Evolutionary conservation across 1,284 basidiomycete genomes (phyloP).

Genomic region (Vanrija humicola): DNA sequence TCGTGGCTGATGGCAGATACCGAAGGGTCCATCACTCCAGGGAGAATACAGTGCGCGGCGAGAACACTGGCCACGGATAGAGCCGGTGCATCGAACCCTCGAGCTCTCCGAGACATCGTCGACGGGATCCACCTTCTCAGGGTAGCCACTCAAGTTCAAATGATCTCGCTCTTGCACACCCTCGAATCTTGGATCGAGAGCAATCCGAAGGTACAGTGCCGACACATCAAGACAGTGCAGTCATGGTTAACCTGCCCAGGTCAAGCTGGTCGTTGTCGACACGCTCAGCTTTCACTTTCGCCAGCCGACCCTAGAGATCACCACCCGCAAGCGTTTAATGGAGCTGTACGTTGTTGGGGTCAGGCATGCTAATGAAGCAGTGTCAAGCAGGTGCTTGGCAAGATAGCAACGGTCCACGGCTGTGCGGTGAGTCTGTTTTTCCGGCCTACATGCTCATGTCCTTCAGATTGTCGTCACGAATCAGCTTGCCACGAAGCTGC

Average conservation of each 20-base stretch:
- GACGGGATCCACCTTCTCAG: constrained; percentile 43
- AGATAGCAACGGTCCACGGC: constrained; percentile 34
- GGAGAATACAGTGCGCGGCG: constrained; percentile 29
- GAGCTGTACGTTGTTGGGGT: constrained; percentile 33
- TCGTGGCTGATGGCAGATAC: constrained; percentile 31
- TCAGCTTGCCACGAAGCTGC: constrained; percentile 48
- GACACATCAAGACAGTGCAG: no score
- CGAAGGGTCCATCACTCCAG: constrained; percentile 38
- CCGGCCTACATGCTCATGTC: neutral
- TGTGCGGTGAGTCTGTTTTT: constrained; percentile 33
- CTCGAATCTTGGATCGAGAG: constrained; percentile 42
- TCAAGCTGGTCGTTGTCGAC: constrained; percentile 45
- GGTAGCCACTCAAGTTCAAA: constrained; percentile 42
- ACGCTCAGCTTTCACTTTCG: constrained; percentile 47
- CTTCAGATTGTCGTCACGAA: constrained; percentile 40
- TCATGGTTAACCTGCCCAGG: constrained; percentile 22
- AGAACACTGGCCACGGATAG: constrained; percentile 9
- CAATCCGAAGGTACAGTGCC: constrained; percentile 35
- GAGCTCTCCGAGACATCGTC: constrained; percentile 18
- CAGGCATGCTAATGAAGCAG: constrained; percentile 13
- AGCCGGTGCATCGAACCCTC: neutral
- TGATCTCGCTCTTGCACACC: constrained; percentile 42
- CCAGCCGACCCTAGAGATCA: constrained; percentile 39
- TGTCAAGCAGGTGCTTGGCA: constrained; percentile 40
- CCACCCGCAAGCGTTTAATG: constrained; percentile 32